phyloP scores from a whole-genome alignment of 2,329 filamentous ascomycete species.

The Monosporascus ibericus region DNA sequence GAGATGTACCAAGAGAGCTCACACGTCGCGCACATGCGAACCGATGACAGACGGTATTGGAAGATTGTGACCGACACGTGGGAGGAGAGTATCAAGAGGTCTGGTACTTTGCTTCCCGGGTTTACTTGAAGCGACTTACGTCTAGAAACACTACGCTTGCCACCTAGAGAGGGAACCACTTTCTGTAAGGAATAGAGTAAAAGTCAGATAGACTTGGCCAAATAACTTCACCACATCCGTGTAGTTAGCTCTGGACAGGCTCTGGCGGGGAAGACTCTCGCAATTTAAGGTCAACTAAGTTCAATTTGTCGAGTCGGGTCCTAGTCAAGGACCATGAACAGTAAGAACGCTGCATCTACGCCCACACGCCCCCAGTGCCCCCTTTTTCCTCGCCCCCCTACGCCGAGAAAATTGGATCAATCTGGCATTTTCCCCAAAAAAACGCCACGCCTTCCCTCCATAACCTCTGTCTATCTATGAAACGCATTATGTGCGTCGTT shows the following conservation, averaged over 20 bases:
- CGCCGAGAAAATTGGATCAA: too few species aligned
- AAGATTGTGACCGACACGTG: slow-evolving; percentile 38
- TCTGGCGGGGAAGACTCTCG: too few species aligned
- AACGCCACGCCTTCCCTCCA: not conserved
- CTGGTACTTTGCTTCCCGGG: not conserved
- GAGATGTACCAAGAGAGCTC: slow-evolving; percentile 41
- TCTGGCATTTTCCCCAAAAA: not conserved
- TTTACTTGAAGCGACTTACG: not conserved
- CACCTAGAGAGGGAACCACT: not conserved
- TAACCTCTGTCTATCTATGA: not conserved
- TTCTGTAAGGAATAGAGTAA: not conserved
- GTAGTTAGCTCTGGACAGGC: too few species aligned
- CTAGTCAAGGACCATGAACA: too few species aligned
- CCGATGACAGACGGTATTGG: slow-evolving; percentile 46
- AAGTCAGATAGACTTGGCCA: too few species aligned
- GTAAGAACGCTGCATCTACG: too few species aligned
- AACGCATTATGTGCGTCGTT: not conserved
- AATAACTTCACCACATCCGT: too few species aligned
- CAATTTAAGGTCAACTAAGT: too few species aligned
- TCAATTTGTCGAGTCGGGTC: too few species aligned
- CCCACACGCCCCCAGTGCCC: too few species aligned
- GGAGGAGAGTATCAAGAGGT: slow-evolving; percentile 23
- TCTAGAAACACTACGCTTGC: too few species aligned
- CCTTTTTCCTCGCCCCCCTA: too few species aligned
- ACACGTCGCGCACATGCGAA: slow-evolving; percentile 46